A percentile compares a stretch with the other conserved stretches of the same genome.
phyloP scores from a whole-genome alignment of 2,329 filamentous ascomycete species.

The Aspergillus texensis region DNA sequence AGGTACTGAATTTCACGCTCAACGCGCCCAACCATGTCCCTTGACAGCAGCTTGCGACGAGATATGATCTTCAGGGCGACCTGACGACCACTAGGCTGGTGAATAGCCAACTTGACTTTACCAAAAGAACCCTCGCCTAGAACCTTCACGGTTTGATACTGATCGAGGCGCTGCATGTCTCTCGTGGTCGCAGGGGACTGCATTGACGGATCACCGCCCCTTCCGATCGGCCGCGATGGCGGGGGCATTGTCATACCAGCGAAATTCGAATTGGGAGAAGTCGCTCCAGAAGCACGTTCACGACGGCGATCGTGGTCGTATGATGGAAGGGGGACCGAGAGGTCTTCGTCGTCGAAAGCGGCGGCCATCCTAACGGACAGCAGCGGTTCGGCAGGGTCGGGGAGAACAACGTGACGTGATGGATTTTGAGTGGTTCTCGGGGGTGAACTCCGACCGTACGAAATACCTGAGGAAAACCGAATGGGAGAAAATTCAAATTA shows the following conservation, averaged over 20 bases:
- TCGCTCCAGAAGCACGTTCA: conserved; percentile 22
- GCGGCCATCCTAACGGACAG: conserved; percentile 37
- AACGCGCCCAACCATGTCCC: conserved; percentile 96
- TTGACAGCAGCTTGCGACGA: conserved; percentile 90
- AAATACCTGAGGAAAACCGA: background rate
- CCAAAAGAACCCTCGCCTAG: conserved; percentile 97
- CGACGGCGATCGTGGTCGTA: conserved; percentile 32
- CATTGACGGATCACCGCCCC: conserved; percentile 28
- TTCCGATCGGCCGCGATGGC: conserved; percentile 36
- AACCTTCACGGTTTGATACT: conserved; percentile 87
- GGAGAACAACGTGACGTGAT: conserved; percentile 43
- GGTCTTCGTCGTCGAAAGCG: conserved; percentile 76
- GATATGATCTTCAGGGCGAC: conserved; percentile 98
- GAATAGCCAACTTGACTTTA: conserved; percentile 95
- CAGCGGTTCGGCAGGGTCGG: conserved; percentile 16
- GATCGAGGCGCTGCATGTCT: conserved; percentile 82
- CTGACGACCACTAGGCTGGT: conserved; percentile 89
- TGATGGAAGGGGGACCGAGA: conserved; percentile 69
- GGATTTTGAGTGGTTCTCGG: conserved; percentile 26
- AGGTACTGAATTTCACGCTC: conserved; percentile 98
- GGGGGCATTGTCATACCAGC: conserved; percentile 44
- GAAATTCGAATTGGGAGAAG: conserved; percentile 28
- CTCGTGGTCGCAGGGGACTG: conserved; percentile 52
- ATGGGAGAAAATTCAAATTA: conserved; percentile 4
- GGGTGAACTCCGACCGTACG: conserved; percentile 7